A percentile compares a stretch with the other conserved stretches of the same genome.
Evolutionary conservation across 179 eudicot species (phyloP).

Genomic region (Silene noctiflora): DNA sequence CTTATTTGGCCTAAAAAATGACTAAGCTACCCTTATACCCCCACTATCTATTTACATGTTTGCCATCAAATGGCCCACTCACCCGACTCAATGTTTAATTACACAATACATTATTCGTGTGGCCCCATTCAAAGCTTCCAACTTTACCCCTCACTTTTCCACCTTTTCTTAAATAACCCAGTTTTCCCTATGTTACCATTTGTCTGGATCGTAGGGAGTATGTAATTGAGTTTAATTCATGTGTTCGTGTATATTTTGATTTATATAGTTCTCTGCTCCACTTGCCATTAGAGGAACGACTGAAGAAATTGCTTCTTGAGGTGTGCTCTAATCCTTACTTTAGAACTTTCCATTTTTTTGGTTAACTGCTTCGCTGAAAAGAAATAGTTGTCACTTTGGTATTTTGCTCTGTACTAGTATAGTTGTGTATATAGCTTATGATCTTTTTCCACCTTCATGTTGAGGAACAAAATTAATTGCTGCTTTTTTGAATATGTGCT

Average conservation of each 20-base stretch:
- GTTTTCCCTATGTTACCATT: too few relatives aligned
- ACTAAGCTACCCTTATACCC: too few relatives aligned
- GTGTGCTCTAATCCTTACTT: conserved; percentile 37
- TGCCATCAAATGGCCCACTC: too few relatives aligned
- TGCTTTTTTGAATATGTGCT: neutral
- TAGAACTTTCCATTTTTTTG: neutral
- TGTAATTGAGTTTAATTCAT: neutral
- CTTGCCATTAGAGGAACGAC: conserved; percentile 68
- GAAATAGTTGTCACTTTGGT: neutral
- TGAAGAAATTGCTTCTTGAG: conserved; percentile 57
- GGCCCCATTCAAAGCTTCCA: too few relatives aligned
- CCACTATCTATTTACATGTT: too few relatives aligned
- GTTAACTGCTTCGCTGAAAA: neutral
- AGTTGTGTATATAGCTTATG: neutral
- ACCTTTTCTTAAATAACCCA: too few relatives aligned
- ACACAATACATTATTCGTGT: too few relatives aligned
- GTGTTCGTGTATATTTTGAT: conserved; percentile 11
- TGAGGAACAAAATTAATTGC: neutral
- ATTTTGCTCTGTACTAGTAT: neutral
- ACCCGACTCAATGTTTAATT: too few relatives aligned
- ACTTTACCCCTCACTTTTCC: too few relatives aligned
- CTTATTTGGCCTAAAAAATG: too few relatives aligned
- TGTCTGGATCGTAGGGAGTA: too few relatives aligned
- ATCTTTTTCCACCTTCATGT: neutral
- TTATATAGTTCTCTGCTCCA: conserved; percentile 52